Evolutionary conservation across 306 rosid species (phyloP).

Genomic region (Macrotyloma uniflorum): DNA sequence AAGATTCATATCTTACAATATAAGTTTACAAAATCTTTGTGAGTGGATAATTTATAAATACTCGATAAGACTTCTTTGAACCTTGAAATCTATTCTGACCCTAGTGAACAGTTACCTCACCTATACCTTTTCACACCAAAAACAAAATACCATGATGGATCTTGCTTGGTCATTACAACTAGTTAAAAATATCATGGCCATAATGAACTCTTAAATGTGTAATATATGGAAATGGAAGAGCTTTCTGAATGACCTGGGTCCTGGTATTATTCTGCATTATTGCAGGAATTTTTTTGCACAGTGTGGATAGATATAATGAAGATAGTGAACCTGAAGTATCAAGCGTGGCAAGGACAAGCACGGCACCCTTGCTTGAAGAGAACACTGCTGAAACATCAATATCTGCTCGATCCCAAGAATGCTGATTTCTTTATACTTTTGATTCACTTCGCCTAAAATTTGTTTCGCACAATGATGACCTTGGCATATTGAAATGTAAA

Average conservation of each 20-base stretch:
- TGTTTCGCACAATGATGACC: background rate
- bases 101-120: background rate
- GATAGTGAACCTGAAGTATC: conserved; percentile 46
- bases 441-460: background rate
- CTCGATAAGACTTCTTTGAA: too few species aligned
- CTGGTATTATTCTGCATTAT: conserved; percentile 2
- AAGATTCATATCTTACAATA: background rate
- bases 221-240: background rate
- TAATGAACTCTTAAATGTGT: background rate
- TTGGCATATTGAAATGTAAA: conserved; percentile 42
- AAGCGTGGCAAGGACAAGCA: conserved; percentile 47
- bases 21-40: too few species aligned
- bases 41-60: too few species aligned
- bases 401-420: conserved; percentile 31
- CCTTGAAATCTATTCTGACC: background rate
- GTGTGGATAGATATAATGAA: conserved; percentile 68
- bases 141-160: background rate
- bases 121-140: background rate
- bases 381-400: conserved; percentile 36
- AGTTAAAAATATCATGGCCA: background rate
- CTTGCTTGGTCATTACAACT: background rate
- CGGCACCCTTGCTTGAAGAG: conserved; percentile 62
- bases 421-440: background rate
- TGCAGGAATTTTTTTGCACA: conserved; percentile 68
- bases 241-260: background rate